Base-by-base conservation (phyloP, 2,329 filamentous ascomycete species). In the Neonectria magnoliae region DNA sequence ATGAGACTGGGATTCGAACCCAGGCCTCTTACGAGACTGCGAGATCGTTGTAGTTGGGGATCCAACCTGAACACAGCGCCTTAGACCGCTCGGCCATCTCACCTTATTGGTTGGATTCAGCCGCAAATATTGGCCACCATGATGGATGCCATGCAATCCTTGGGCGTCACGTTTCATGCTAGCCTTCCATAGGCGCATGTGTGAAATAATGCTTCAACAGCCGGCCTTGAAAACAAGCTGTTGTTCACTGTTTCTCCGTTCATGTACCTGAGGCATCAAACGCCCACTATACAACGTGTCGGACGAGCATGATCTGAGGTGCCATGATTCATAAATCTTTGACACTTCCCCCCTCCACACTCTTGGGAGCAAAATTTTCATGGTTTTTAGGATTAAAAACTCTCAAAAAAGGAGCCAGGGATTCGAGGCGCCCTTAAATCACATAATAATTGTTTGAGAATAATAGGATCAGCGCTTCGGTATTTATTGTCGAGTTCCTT, bases 1-100 rank as follows among this genome's bases (percentile, higher is more conserved):
- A 47, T 47, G 44, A 47, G 44, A 47, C 44, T 47, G 44, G 44
- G 44, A 47, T 47, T 47, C 44, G 44, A 47, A 47, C 44, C 44
- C 44, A 47, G 44, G 44, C 44, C 44, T 20, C 44, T 47, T 47
- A 22, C 44, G 44, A 47, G 44, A 47, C 44, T 47, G 44, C 44
- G 44, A 47, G 11, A 25, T 47, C 13, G 44, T 47, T 47, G 18
- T 18, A 47, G 44, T 47, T 47, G 42, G 25, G 4, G 42, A 45
- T 13, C 18, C 42, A 45, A 47, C 44, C 44, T 47, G 44, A 47
- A 47, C 44, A 47, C 44, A 47, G 44, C 44, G 44, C 44, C 44
- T 47, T 47, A 47, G 44, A 47, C 44, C 44, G 44, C 44, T 47
- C 44, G 44, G 44, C 44, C 44, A 47, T 47, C 44, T 47, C 44